Conservation (phyloP, 371 early-diverging fungal species). For the Blyttiomyces sp. region DNA sequence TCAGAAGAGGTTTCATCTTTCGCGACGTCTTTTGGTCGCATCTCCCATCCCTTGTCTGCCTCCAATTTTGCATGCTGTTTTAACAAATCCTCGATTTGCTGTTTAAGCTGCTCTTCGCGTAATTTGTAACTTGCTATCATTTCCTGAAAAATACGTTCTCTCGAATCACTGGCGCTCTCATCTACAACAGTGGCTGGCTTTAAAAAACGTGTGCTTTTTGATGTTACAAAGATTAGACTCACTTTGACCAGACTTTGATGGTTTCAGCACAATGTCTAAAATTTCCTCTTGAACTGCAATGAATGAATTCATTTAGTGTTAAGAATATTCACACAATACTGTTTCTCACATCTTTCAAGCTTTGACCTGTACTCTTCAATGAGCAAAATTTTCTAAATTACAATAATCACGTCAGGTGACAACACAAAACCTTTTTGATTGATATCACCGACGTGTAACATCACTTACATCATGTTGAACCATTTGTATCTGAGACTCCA, state of each 20-base stretch:
- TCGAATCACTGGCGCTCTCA: no score
- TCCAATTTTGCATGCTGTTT: background rate
- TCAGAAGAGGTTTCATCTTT: no score
- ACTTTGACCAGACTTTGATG: no score
- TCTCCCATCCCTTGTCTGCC: background rate
- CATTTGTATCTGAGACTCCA: no score
- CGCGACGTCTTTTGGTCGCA: background rate
- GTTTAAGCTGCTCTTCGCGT: constrained; percentile 12
- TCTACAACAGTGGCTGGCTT: background rate
- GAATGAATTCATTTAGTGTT: background rate
- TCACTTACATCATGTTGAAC: no score
- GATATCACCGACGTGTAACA: no score
- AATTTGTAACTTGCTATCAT: constrained; percentile 1
- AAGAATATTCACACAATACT: no score
- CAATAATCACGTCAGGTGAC: no score
- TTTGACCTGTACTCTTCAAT: constrained; percentile 2
- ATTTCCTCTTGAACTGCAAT: no score
- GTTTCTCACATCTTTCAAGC: background rate
- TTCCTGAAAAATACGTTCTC: constrained; percentile 15
- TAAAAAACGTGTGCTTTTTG: background rate
- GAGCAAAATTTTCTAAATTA: background rate
- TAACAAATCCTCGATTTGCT: constrained; percentile 5
- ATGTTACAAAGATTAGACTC: no score
- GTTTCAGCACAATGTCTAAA: no score
- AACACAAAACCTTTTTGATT: no score